phyloP scores from a whole-genome alignment of 495 filamentous ascomycete species.

The Baudoinia panamericana region DNA sequence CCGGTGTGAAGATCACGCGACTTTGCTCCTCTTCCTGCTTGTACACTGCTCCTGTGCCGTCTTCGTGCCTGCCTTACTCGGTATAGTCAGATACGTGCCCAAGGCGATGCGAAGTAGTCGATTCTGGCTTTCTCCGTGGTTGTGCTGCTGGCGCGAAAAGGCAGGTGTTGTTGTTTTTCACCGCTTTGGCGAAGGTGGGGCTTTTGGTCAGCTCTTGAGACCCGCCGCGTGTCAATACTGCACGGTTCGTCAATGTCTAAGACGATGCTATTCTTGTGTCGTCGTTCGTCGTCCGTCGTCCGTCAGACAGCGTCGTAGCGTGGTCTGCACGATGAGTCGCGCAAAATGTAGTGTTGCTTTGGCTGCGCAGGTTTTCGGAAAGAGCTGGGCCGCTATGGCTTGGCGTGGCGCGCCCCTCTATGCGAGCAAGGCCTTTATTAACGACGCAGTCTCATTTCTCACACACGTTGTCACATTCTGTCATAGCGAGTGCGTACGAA shows the following conservation, averaged over 20 bases:
- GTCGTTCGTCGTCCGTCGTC: neutral
- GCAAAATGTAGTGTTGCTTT: neutral
- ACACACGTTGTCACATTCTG: too few relatives aligned
- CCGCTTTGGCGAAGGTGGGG: slow-evolving; percentile 12
- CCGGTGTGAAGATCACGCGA: neutral
- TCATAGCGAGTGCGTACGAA: too few relatives aligned
- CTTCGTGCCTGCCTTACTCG: too few relatives aligned
- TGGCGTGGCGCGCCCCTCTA: neutral
- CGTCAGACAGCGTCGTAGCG: too few relatives aligned
- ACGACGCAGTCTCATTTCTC: too few relatives aligned
- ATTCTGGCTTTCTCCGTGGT: neutral
- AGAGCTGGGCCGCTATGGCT: neutral
- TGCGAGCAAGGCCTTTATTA: neutral
- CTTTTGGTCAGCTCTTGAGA: slow-evolving; percentile 3
- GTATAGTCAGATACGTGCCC: neutral
- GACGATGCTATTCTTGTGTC: neutral
- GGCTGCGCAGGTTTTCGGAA: neutral
- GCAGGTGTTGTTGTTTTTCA: slow-evolving; percentile 11
- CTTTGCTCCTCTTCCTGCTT: neutral
- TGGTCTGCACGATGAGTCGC: too few relatives aligned
- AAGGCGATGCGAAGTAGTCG: neutral
- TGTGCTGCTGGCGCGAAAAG: too few relatives aligned
- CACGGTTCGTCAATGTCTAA: neutral
- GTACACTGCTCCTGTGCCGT: too few relatives aligned
- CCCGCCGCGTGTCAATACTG: neutral